Percentiles rank a stretch among this genome's conserved stretches.
phyloP scores from a whole-genome alignment of 2,329 filamentous ascomycete genomes.

The Colletotrichum sp. region DNA sequence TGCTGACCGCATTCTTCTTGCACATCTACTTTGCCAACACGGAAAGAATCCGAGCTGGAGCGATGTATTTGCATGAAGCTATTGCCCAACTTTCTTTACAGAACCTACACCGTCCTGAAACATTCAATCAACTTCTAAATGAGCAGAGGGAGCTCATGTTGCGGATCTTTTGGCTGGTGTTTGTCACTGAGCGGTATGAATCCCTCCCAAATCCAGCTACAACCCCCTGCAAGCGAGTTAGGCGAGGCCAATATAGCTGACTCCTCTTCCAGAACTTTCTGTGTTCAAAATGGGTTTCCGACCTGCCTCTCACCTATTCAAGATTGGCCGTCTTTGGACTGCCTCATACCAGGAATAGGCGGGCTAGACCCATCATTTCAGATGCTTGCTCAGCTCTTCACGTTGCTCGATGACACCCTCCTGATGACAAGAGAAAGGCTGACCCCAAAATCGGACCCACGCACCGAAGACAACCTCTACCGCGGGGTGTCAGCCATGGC shows the following conservation, averaged over 20 bases:
- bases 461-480: neutral
- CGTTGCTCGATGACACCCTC: neutral
- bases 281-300: neutral
- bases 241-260: neutral
- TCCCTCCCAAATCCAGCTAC: rapidly evolving
- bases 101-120: neutral
- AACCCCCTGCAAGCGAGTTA: neutral
- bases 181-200: neutral
- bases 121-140: neutral
- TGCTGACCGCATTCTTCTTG: slow-evolving; percentile 30
- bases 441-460: neutral
- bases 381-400: neutral
- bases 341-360: neutral
- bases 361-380: neutral
- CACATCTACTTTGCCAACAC: slow-evolving; percentile 33
- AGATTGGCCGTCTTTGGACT: neutral
- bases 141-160: neutral
- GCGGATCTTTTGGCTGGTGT: neutral
- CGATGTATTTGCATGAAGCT: neutral
- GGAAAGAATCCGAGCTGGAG: slow-evolving; percentile 24
- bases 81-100: neutral
- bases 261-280: neutral
- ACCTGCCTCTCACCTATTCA: neutral
- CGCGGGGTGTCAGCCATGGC: neutral
- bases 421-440: neutral